Conservation (phyloP, 495 filamentous ascomycete species). For the Penicillium odoratum region DNA sequence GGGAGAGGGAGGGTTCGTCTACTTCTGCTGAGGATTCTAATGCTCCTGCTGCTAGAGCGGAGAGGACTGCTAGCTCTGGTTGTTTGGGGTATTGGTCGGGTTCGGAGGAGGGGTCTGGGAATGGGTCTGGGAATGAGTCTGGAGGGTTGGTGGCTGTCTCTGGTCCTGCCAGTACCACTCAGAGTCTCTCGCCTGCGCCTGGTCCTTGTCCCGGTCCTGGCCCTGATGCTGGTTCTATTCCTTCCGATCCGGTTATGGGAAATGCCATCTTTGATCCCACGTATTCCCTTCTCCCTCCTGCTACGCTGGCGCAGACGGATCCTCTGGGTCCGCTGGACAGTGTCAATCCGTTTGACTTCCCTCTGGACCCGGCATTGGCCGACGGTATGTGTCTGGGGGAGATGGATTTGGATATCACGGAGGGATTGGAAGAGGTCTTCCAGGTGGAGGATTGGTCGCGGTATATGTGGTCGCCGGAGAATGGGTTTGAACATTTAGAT, state of each 20-base stretch:
- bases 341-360: conserved; percentile 26
- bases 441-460: conserved; percentile 33
- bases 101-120: conserved; percentile 19
- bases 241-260: neutral
- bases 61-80: no score
- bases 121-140: neutral
- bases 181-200: conserved; percentile 10
- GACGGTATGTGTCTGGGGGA: conserved; percentile 20
- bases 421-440: conserved; percentile 24
- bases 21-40: conserved; percentile 3
- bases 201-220: neutral
- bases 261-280: conserved; percentile 21
- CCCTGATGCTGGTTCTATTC: no score
- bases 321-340: conserved; percentile 23
- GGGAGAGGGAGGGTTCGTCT: conserved; percentile 16
- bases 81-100: conserved; percentile 21
- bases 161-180: neutral
- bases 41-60: neutral
- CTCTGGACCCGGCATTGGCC: conserved; percentile 24
- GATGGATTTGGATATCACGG: conserved; percentile 28
- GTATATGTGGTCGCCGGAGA: conserved; percentile 34
- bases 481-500: conserved; percentile 31
- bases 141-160: neutral
- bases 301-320: conserved; percentile 11
- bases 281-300: conserved; percentile 19